Base-by-base conservation (phyloP, 2,329 filamentous ascomycete genomes). In the Colletotrichum coccodes region DNA sequence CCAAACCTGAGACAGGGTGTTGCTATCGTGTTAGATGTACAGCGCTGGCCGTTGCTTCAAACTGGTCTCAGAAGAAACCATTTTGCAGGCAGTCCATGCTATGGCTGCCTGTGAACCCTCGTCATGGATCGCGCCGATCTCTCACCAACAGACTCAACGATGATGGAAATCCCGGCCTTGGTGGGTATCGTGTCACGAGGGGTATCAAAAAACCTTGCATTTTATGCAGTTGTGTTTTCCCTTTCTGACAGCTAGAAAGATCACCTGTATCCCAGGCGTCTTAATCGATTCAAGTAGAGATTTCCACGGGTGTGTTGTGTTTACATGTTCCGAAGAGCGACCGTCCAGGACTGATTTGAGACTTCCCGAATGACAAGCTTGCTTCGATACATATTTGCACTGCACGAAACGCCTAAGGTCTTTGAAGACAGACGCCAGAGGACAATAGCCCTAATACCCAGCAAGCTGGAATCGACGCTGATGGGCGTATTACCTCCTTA, bases 401-500 rank as follows among this genome's bases (percentile, higher is more conserved):
- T 58, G 53, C n/a, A n/a, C n/a, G n/a, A n/a, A n/a, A n/a, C n/a
- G n/a, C n/a, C n/a, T n/a, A 21, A 44, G 34, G 36, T 9, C 18
- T 21, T 12, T 6, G 30, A 46, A 36, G n/a, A 30, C 18, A 21
- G 23, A 11, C 6, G 38, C 9, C 40, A 18, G 12, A 18, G 50
- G 47, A 30, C 30, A 23, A 42, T 30, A 42, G 23, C n/a, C n/a
- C n/a, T n/a, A n/a, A n/a, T 32, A 40, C 2, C 50, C 32, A 16
- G 9, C 21, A 40, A 40, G 56, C 34, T 38, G 56, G 56, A 60
- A 66, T 36, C 42, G 23, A 23, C 52, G 36, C n/a, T 23, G n/a
- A 34, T 28, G 28, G 61, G 34, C 18, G 47, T 60, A 42, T 66
- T 60, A 14, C 50, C 54, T 69, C 49, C 16, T 50, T 44, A 21